A percentile compares a stretch with the other conserved stretches of the same genome.
phyloP scores from a whole-genome alignment of 1,139 yeast genomes.

The Suhomyces choctaworum region DNA sequence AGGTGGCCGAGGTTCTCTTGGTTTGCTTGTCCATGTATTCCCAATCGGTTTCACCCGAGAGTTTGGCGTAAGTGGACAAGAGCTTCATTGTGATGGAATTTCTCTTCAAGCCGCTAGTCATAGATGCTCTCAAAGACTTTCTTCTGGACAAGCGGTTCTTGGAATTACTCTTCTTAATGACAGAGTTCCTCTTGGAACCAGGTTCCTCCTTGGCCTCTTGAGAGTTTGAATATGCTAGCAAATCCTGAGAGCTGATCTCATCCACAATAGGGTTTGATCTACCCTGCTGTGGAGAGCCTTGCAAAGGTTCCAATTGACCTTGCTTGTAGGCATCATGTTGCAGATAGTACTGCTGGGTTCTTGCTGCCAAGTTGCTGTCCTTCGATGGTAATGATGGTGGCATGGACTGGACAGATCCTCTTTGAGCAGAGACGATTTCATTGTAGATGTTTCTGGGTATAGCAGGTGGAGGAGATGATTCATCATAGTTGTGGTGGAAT shows the following conservation, averaged over 20 bases:
- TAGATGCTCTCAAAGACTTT: slow-evolving; percentile 42
- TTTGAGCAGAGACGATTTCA: slow-evolving; percentile 47
- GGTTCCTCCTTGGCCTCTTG: slow-evolving; percentile 10
- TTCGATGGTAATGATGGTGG: slow-evolving; percentile 48
- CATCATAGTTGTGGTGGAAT: slow-evolving; percentile 27
- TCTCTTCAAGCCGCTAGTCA: slow-evolving; percentile 54
- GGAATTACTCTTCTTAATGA: slow-evolving; percentile 30
- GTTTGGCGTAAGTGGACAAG: slow-evolving; percentile 68
- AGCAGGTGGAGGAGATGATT: slow-evolving; percentile 30
- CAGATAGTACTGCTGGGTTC: slow-evolving; percentile 8
- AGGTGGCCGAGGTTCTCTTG: slow-evolving; percentile 73
- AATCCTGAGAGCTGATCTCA: slow-evolving; percentile 24
- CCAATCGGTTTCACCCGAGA: slow-evolving; percentile 68
- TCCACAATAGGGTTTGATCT: slow-evolving; percentile 28
- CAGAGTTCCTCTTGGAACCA: slow-evolving; percentile 31
- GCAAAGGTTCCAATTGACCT: slow-evolving; percentile 12
- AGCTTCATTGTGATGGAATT: slow-evolving; percentile 70
- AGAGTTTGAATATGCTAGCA: slow-evolving; percentile 34
- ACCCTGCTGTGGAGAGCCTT: slow-evolving; percentile 16
- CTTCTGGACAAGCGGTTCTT: slow-evolving; percentile 39
- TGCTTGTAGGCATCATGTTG: slow-evolving; percentile 7
- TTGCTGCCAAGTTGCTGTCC: slow-evolving; percentile 24
- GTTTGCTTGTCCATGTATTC: slow-evolving; percentile 72
- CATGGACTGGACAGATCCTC: slow-evolving; percentile 29
- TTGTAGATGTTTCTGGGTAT: slow-evolving; percentile 49